Percentiles rank a stretch among this genome's conserved stretches.
Evolutionary conservation across 1,284 basidiomycete genomes (phyloP).

Genomic region (Melanopsichium pennsylvanicum): DNA sequence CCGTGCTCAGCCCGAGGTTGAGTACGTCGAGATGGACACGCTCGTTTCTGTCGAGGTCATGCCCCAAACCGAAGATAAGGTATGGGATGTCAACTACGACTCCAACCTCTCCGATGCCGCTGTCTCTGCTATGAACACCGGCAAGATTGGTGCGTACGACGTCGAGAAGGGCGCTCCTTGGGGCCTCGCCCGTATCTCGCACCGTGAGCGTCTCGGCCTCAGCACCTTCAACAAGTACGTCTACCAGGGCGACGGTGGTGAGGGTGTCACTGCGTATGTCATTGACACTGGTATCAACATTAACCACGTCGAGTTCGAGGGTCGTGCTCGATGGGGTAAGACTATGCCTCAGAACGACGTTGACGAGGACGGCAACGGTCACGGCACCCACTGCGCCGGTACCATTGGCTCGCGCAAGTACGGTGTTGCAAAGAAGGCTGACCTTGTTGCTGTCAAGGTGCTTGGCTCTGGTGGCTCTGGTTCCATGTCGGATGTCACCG

Average conservation of each 20-base stretch:
- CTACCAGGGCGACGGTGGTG: constrained; percentile 78
- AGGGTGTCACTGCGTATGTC: constrained; percentile 85
- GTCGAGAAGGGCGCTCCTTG: constrained; percentile 84
- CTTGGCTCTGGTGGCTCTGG: constrained; percentile 89
- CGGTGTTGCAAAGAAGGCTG: constrained; percentile 93
- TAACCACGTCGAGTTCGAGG: constrained; percentile 84
- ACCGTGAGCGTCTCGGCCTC: constrained; percentile 80
- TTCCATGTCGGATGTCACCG: constrained; percentile 93
- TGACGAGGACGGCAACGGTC: constrained; percentile 76
- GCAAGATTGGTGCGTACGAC: constrained; percentile 46
- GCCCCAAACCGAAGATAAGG: constrained; percentile 53
- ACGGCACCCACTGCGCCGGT: constrained; percentile 76
- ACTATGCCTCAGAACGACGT: constrained; percentile 72
- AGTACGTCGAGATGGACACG: constrained; percentile 86
- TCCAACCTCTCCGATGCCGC: constrained; percentile 74
- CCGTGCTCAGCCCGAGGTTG: constrained; percentile 86
- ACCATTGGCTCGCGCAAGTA: constrained; percentile 76
- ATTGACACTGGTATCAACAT: constrained; percentile 85
- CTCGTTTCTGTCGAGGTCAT: constrained; percentile 58
- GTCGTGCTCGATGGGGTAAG: constrained; percentile 73
- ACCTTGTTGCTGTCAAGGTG: constrained; percentile 96
- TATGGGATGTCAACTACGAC: constrained; percentile 66
- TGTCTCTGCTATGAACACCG: constrained; percentile 62
- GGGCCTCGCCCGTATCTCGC: constrained; percentile 95
- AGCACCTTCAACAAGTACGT: constrained; percentile 87